A percentile compares a stretch with the other conserved stretches of the same genome.
phyloP scores from a whole-genome alignment of 768 basidiomycete genomes.

The Ramaria rubella region DNA sequence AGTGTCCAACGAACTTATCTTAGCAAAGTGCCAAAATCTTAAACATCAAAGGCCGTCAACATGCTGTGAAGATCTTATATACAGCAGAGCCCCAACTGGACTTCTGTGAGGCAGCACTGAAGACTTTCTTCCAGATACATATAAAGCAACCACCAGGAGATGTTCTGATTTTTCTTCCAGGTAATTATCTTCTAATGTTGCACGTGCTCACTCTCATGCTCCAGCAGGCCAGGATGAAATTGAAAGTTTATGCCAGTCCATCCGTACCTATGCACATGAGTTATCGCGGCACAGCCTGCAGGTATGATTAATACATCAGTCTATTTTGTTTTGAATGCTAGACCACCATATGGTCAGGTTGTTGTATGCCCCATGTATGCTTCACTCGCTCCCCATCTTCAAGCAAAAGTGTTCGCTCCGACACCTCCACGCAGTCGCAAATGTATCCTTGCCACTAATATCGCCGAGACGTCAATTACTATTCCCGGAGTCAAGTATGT shows the following conservation, averaged over 20 bases:
- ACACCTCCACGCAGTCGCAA: slow-evolving; percentile 69
- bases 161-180: slow-evolving; percentile 90
- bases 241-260: slow-evolving; percentile 73
- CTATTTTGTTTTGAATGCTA: neutral
- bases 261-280: slow-evolving; percentile 60
- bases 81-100: slow-evolving; percentile 67
- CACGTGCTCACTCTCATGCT: neutral
- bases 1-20: slow-evolving; percentile 5
- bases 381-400: slow-evolving; percentile 69
- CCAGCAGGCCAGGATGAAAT: slow-evolving; percentile 89
- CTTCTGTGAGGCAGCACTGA: slow-evolving; percentile 83
- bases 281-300: slow-evolving; percentile 52
- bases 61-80: slow-evolving; percentile 83
- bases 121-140: slow-evolving; percentile 94
- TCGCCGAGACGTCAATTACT: slow-evolving; percentile 96
- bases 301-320: slow-evolving; percentile 27
- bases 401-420: slow-evolving; percentile 68
- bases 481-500: slow-evolving; percentile 95
- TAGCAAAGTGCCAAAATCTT: slow-evolving; percentile 69
- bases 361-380: slow-evolving; percentile 79
- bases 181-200: slow-evolving; percentile 28
- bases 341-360: slow-evolving; percentile 40
- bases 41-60: slow-evolving; percentile 90
- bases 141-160: slow-evolving; percentile 74
- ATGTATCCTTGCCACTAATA: slow-evolving; percentile 94